Evolutionary conservation across 768 basidiomycete genomes (phyloP).

Genomic region (Kwoniella dejecticola): DNA sequence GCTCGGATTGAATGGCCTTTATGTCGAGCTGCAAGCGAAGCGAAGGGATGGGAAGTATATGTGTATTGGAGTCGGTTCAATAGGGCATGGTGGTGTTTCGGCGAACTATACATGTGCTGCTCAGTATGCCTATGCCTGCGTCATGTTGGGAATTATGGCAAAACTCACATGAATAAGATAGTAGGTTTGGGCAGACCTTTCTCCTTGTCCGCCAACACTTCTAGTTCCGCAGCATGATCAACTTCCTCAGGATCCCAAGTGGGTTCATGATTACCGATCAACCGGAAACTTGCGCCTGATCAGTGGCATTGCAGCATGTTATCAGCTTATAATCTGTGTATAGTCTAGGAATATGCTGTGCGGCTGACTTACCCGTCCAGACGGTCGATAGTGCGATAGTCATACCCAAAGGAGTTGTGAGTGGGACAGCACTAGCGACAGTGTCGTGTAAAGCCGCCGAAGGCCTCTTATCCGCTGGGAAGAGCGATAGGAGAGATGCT

Average conservation of each 20-base stretch:
- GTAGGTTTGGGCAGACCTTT: slow-evolving; percentile 61
- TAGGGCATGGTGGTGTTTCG: slow-evolving; percentile 65
- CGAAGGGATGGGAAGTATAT: slow-evolving; percentile 63
- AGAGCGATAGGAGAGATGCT: slow-evolving; percentile 71
- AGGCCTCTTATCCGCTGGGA: slow-evolving; percentile 68
- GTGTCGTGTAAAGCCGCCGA: slow-evolving; percentile 70
- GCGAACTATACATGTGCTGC: slow-evolving; percentile 44
- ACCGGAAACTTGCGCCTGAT: slow-evolving; percentile 47
- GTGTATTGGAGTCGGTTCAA: slow-evolving; percentile 62
- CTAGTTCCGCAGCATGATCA: slow-evolving; percentile 29
- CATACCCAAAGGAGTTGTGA: slow-evolving; percentile 77
- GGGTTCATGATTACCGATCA: slow-evolving; percentile 32
- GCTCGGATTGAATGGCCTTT: slow-evolving; percentile 70
- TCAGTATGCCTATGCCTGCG: too few species aligned
- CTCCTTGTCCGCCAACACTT: slow-evolving; percentile 19
- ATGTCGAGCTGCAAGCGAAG: slow-evolving; percentile 72
- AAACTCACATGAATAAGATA: slow-evolving; percentile 65
- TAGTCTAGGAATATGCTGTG: too few species aligned
- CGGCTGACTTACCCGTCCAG: slow-evolving; percentile 41
- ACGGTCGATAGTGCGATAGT: slow-evolving; percentile 74
- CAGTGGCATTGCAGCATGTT: too few species aligned
- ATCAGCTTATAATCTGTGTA: too few species aligned
- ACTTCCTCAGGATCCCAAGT: slow-evolving; percentile 30
- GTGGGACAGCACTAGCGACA: slow-evolving; percentile 70
- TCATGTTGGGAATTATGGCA: too few species aligned